A percentile compares a stretch with the other conserved stretches of the same genome.
Conservation (phyloP, 2,329 filamentous ascomycete genomes). For the Rhytidhysteron rufulum region DNA sequence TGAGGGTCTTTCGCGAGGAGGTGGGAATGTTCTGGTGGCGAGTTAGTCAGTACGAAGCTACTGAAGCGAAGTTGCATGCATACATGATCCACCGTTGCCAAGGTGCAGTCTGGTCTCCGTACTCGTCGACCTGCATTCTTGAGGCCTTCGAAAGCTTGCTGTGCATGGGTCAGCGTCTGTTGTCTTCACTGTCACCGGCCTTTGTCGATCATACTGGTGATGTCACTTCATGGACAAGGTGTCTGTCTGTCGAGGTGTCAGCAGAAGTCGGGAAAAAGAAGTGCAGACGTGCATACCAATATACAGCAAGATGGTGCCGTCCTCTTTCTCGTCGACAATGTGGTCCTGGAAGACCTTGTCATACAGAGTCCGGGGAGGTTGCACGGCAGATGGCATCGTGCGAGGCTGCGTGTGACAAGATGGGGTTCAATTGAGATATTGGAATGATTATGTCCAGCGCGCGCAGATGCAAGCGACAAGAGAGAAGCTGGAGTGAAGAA, state of each 20-base stretch:
- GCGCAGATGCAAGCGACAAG: slow-evolving; percentile 1
- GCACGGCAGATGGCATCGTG: slow-evolving; percentile 72
- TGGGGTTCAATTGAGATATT: slow-evolving; percentile 8
- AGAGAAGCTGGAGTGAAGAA: slow-evolving; percentile 1
- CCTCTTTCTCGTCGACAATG: slow-evolving; percentile 90
- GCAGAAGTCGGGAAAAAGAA: slow-evolving; percentile 4
- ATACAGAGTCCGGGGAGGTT: slow-evolving; percentile 79
- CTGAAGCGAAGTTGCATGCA: slow-evolving; percentile 26
- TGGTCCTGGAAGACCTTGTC: slow-evolving; percentile 97
- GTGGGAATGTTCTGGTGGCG: slow-evolving; percentile 81
- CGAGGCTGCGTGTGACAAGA: slow-evolving; percentile 14
- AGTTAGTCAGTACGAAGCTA: slow-evolving; percentile 12
- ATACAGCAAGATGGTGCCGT: slow-evolving; percentile 89
- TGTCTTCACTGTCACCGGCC: background rate
- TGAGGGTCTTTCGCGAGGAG: slow-evolving; percentile 83
- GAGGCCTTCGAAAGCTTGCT: slow-evolving; percentile 97
- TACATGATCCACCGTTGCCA: slow-evolving; percentile 96
- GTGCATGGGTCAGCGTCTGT: slow-evolving; percentile 15
- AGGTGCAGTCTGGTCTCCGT: slow-evolving; percentile 90
- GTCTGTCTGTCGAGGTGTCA: slow-evolving; percentile 62
- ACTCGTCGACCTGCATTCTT: slow-evolving; percentile 85
- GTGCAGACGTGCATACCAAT: slow-evolving; percentile 63
- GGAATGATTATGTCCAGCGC: too few relatives aligned
- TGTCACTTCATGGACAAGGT: slow-evolving; percentile 97
- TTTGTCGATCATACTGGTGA: slow-evolving; percentile 65